A percentile compares a stretch with the other conserved stretches of the same genome.
These are phyloP conservation scores for Hymenoscyphus fraxineus DNA, from an alignment of 2,329 filamentous ascomycete species.

Conservation along the genomic window DNA sequence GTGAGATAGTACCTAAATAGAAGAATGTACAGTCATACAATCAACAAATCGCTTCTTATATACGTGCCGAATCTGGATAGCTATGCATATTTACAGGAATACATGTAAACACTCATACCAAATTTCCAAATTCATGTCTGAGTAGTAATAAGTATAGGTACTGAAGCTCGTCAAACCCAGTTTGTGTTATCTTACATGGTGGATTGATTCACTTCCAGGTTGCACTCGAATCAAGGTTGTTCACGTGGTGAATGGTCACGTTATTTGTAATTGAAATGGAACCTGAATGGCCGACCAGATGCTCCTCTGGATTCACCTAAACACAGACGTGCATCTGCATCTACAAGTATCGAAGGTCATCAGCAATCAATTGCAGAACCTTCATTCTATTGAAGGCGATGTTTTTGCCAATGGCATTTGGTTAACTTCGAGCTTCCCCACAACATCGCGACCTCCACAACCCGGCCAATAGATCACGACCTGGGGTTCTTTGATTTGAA, in stretches of 20 bases:
- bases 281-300: not conserved
- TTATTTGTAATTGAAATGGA: not conserved
- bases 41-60: not conserved
- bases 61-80: too few species aligned
- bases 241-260: not conserved
- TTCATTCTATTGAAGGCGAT: slow-evolving; percentile 4
- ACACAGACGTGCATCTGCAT: slow-evolving; percentile 3
- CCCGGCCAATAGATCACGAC: not conserved
- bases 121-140: too few species aligned
- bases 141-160: too few species aligned
- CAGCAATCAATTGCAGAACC: slow-evolving; percentile 5
- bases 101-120: too few species aligned
- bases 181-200: not conserved
- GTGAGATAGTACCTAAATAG: slow-evolving; percentile 43
- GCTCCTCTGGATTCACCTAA: not conserved
- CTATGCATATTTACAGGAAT: too few species aligned
- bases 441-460: slow-evolving; percentile 7
- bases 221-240: not conserved
- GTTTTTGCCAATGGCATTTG: slow-evolving; percentile 14
- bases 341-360: slow-evolving; percentile 12
- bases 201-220: not conserved
- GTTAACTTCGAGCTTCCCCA: slow-evolving; percentile 15
- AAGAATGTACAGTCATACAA: not conserved
- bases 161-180: too few species aligned
- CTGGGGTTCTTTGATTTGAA: slow-evolving; percentile 17